These are phyloP conservation scores for Sophora flavescens DNA, from an alignment of 306 rosid genomes.

Conservation along the genomic window DNA sequence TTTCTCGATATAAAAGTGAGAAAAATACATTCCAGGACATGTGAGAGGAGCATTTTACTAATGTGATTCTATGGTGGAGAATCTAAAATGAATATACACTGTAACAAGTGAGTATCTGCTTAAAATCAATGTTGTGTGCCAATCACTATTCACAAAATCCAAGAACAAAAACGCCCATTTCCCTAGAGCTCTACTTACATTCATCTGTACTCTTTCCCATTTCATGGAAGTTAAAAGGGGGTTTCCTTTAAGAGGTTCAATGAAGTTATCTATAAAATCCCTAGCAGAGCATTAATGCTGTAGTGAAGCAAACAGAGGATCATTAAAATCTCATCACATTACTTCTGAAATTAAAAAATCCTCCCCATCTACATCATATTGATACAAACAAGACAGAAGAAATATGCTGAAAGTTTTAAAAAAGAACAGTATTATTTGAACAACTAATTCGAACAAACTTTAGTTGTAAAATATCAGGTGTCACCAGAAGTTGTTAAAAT, in stretches of 20 bases:
- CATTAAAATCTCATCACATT: not conserved
- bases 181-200: not conserved
- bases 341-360: not conserved
- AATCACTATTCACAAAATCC: not conserved
- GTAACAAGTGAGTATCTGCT: not conserved
- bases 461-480: too few relatives aligned
- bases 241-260: not conserved
- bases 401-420: not conserved
- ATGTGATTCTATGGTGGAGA: too few relatives aligned
- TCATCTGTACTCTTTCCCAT: not conserved
- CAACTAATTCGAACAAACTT: not conserved
- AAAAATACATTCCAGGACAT: too few relatives aligned
- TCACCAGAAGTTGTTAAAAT: too few relatives aligned
- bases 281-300: not conserved
- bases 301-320: constrained; percentile 16
- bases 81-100: too few relatives aligned
- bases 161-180: not conserved
- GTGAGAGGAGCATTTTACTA: too few relatives aligned
- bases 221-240: not conserved
- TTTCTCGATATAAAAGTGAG: too few relatives aligned
- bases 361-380: not conserved
- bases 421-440: not conserved
- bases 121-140: not conserved
- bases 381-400: not conserved
- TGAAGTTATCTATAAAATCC: not conserved